These are phyloP conservation scores for Termitomyces sp. DNA, from an alignment of 768 basidiomycete species.

Conservation along the genomic window DNA sequence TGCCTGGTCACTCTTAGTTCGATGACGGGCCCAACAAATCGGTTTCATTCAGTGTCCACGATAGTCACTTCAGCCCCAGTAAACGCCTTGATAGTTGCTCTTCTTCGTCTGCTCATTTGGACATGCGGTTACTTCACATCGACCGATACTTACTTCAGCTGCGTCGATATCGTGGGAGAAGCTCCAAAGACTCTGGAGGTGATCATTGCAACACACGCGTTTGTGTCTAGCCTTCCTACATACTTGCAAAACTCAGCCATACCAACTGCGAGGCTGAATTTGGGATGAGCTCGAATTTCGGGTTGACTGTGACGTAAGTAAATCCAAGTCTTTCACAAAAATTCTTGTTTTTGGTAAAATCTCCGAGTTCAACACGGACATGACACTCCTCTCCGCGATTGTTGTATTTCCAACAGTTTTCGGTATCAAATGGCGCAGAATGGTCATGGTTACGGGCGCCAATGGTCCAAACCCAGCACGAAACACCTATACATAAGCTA, in stretches of 20 bases:
- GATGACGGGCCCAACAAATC: neutral
- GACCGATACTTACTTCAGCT: neutral
- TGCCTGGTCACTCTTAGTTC: neutral
- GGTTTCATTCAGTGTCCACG: neutral
- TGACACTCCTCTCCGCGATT: neutral
- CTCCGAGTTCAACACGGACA: neutral
- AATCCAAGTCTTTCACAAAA: neutral
- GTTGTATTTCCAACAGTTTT: too few species aligned
- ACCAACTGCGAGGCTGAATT: neutral
- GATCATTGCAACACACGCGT: neutral
- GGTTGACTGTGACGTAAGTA: neutral
- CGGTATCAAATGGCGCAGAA: too few species aligned
- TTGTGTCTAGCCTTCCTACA: neutral
- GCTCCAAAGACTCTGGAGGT: too few species aligned
- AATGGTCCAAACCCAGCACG: neutral
- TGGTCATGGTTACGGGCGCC: neutral
- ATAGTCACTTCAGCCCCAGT: neutral
- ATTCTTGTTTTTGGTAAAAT: neutral
- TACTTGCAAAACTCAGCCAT: neutral
- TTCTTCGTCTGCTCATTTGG: neutral
- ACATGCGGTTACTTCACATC: neutral
- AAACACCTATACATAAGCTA: neutral
- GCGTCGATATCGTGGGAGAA: conserved; percentile 1
- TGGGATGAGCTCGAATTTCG: neutral
- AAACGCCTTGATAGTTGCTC: neutral